Percentiles rank a stretch among this genome's conserved stretches.
Evolutionary conservation across 164 flowering plant genomes (phyloP).

Genomic region (Paratinospora sagittata): DNA sequence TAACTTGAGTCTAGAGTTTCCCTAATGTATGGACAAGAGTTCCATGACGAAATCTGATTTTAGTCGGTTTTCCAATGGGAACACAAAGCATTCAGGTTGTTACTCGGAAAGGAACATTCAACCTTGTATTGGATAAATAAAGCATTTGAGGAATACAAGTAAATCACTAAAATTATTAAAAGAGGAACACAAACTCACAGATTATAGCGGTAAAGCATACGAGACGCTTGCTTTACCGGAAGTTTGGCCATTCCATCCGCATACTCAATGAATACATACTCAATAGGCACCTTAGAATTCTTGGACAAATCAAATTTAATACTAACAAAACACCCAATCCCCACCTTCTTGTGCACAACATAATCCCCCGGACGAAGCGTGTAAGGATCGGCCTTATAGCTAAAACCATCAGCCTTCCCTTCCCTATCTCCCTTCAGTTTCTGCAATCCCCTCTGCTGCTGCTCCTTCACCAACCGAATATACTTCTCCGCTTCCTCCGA

Average conservation of each 20-base stretch:
- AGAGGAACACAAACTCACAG: slow-evolving; percentile 44
- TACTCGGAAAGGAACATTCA: too few species aligned
- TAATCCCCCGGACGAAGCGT: slow-evolving; percentile 69
- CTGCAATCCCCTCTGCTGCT: slow-evolving; percentile 87
- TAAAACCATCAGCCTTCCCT: slow-evolving; percentile 30
- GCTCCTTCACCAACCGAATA: slow-evolving; percentile 73
- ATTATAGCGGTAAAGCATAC: slow-evolving; percentile 80
- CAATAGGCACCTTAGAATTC: slow-evolving; percentile 38
- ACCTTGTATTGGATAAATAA: too few species aligned
- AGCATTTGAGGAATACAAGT: too few species aligned
- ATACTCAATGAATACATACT: slow-evolving; percentile 85
- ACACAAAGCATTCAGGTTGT: too few species aligned
- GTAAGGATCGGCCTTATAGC: slow-evolving; percentile 83
- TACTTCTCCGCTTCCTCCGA: slow-evolving; percentile 77
- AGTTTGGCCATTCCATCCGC: slow-evolving; percentile 98
- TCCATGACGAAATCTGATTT: too few species aligned
- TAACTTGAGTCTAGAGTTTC: too few species aligned
- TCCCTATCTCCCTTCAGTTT: slow-evolving; percentile 56
- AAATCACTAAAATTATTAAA: neutral
- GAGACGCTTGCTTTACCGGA: slow-evolving; percentile 76
- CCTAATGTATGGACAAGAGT: too few species aligned
- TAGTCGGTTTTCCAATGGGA: too few species aligned
- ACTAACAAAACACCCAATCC: slow-evolving; percentile 76
- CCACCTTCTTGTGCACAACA: slow-evolving; percentile 95
- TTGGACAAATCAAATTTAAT: slow-evolving; percentile 64